Evolutionary conservation across 108 stramenopile genomes (phyloP), one percentile per base, ranked within the genome.

Genomic region (Nitzschia putrida): DNA sequence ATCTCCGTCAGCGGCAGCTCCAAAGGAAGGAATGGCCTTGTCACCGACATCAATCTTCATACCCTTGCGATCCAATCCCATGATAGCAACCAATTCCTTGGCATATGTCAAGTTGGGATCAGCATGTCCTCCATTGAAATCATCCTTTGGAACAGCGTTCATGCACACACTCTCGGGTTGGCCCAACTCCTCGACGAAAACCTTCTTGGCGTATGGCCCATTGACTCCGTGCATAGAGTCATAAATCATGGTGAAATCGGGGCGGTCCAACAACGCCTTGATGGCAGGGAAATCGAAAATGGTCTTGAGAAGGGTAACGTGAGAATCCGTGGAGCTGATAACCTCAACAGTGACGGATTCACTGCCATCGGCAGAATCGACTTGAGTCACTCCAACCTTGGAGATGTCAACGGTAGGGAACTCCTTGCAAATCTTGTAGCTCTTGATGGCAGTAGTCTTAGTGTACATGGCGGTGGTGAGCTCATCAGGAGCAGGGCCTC

Each of bases 71-170:
- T 95, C 88, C 50, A 99, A 80, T 49, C 98, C 97, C 96, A 97
- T 97, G 20, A 73, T 81, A 21, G 83, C 84, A 7, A 96, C 92
- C 53, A 99, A 90, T 60, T 98, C 97, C 72, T 95, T 92, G 38
- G 99, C 99, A 78, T 99, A 99, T n/a, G 97, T 98, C 41, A 99
- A 84, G 88, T 99, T 99, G 24, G 99, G 99, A 80, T 99, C 99
- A 14, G 99, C 97, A 78, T 99, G 99, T 47, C 97, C 97, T 25
- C 97, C 97, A 66, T 83, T 83, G 76, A 99, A 99, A 68, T 99
- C 98, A 29, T 98, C 97, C 88, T 91, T 91, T 57, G 98, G 97
- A 11, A 78, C 81, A 40, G 91, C 85, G 71, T 97, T 96, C 80
- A 96, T 84, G 74, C 84, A 84, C 29, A 83, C 81, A 47, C 80